Conservation (phyloP, 352 stramenopile species). For the Elongisporangium anandrum region DNA sequence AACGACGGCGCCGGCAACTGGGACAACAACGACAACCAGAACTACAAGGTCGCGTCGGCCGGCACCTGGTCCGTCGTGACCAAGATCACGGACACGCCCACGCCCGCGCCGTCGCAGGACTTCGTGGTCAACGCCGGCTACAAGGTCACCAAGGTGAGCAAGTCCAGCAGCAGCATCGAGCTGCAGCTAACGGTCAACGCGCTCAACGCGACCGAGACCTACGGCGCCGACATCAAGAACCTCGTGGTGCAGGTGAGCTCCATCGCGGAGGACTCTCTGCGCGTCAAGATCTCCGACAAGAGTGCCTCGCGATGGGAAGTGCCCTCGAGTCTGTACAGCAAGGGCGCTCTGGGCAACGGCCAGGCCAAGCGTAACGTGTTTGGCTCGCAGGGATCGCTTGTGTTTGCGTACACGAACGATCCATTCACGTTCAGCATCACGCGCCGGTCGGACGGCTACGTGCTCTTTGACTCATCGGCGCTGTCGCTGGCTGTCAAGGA, state of each 20-base stretch:
- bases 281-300: conserved; percentile 23
- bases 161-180: conserved; percentile 17
- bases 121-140: conserved; percentile 28
- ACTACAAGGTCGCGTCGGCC: conserved; percentile 31
- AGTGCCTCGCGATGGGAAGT: conserved; percentile 17
- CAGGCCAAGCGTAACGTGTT: conserved; percentile 6
- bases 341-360: conserved; percentile 16
- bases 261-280: conserved; percentile 7
- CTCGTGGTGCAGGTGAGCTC: conserved; percentile 32
- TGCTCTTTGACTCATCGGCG: conserved; percentile 47
- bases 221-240: conserved; percentile 35
- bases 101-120: conserved; percentile 4
- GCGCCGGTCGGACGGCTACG: conserved; percentile 24
- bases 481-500: conserved; percentile 30
- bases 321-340: conserved; percentile 27
- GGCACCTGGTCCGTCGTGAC: conserved; percentile 34
- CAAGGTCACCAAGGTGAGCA: conserved; percentile 23
- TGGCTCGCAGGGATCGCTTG: conserved; percentile 5
- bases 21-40: conserved; percentile 42
- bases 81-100: conserved; percentile 19
- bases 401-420: conserved; percentile 28
- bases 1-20: conserved; percentile 38
- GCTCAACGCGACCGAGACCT: conserved; percentile 11
- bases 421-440: conserved; percentile 34
- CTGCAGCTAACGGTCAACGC: conserved; percentile 30